phyloP scores from a whole-genome alignment of 2,329 filamentous ascomycete species.

The Xylaria sp. region DNA sequence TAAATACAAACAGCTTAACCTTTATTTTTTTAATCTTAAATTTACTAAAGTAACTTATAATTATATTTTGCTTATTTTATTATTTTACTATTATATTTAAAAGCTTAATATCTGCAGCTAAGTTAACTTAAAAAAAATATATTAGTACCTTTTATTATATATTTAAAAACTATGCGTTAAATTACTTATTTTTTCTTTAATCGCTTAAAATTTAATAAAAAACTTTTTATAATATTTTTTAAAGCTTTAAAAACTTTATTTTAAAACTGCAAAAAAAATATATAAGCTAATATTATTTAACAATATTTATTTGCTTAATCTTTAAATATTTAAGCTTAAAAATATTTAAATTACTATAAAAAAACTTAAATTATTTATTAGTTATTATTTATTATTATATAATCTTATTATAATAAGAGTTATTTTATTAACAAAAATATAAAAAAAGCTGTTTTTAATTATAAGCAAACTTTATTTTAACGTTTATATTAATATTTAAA shows the following conservation, averaged over 20 bases:
- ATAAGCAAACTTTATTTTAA: background rate
- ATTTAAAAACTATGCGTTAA: background rate
- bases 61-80: background rate
- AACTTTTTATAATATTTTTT: constrained; percentile 4
- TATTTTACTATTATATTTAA: background rate
- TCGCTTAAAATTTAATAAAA: background rate
- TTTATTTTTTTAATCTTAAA: background rate
- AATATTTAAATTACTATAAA: constrained; percentile 2
- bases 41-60: constrained; percentile 1
- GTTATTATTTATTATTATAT: background rate
- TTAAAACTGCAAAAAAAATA: background rate
- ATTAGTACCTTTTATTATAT: background rate
- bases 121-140: constrained; percentile 4
- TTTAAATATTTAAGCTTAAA: constrained; percentile 11
- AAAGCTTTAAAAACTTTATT: background rate
- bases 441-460: background rate
- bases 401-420: background rate
- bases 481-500: background rate
- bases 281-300: constrained; percentile 3
- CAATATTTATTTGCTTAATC: background rate
- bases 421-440: background rate
- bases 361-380: background rate
- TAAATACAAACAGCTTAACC: background rate
- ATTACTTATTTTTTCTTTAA: constrained; percentile 5
- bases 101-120: background rate